These are phyloP conservation scores for Ormosia semicastrata DNA, from an alignment of 306 rosid genomes.

Conservation along the genomic window DNA sequence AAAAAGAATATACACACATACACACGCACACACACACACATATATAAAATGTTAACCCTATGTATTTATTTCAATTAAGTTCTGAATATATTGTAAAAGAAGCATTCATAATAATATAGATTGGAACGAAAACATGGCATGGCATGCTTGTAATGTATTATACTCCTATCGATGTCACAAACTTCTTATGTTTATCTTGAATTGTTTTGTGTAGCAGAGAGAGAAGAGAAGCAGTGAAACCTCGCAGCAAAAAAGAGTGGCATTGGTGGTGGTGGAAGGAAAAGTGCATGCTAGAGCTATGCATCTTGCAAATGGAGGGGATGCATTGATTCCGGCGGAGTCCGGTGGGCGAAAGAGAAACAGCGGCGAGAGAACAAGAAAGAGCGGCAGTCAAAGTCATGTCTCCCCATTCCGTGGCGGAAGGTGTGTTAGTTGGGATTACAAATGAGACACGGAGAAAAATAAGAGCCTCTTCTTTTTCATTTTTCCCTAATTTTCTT, in stretches of 20 bases:
- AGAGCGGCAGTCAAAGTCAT: constrained; percentile 64
- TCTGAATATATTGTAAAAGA: background rate
- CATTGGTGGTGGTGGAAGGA: constrained; percentile 22
- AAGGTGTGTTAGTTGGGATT: constrained; percentile 30
- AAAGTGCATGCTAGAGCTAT: background rate
- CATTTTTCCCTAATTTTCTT: background rate
- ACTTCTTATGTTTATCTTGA: background rate
- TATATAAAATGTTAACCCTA: no score
- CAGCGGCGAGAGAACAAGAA: constrained; percentile 52
- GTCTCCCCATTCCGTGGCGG: constrained; percentile 55
- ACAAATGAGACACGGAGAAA: constrained; percentile 25
- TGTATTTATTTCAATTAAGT: no score
- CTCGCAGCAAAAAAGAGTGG: constrained; percentile 51
- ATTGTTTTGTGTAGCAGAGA: background rate
- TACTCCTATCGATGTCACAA: background rate
- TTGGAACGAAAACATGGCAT: background rate
- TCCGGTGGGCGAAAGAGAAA: constrained; percentile 32
- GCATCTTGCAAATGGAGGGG: constrained; percentile 26
- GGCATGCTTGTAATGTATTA: background rate
- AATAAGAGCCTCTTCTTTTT: constrained; percentile 40
- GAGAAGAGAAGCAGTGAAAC: constrained; percentile 21
- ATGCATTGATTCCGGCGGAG: constrained; percentile 23
- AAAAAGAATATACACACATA: no score
- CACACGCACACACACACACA: no score
- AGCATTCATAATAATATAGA: background rate